A percentile compares a stretch with the other conserved stretches of the same genome.
These are phyloP conservation scores for Cryptococcus sp. DNA, from an alignment of 1,284 basidiomycete genomes.

Conservation along the genomic window DNA sequence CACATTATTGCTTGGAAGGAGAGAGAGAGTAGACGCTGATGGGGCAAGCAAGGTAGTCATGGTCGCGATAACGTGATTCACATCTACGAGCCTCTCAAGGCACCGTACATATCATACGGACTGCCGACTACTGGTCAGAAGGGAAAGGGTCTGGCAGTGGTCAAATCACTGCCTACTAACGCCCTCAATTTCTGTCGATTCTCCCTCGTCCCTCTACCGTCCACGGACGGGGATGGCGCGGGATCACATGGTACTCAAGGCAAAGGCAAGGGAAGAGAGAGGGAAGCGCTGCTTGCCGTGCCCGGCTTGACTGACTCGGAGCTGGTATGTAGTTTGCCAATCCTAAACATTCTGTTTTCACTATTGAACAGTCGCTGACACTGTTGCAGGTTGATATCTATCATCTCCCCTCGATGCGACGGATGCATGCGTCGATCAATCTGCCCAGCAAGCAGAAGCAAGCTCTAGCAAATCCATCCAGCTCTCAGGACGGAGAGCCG, in stretches of 20 bases:
- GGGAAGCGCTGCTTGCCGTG: slow-evolving; percentile 66
- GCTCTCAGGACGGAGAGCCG: slow-evolving; percentile 1
- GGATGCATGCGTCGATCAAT: slow-evolving; percentile 70
- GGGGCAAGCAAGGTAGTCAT: slow-evolving; percentile 61
- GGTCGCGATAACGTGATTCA: slow-evolving; percentile 69
- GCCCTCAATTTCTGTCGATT: slow-evolving; percentile 88
- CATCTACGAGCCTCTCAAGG: slow-evolving; percentile 57
- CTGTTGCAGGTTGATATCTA: slow-evolving; percentile 72
- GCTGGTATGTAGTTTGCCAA: slow-evolving; percentile 59
- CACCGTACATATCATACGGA: slow-evolving; percentile 60
- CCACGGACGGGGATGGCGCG: neutral
- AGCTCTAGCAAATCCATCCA: slow-evolving; percentile 3
- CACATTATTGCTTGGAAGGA: neutral
- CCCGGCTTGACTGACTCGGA: slow-evolving; percentile 86
- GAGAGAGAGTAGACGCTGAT: slow-evolving; percentile 18
- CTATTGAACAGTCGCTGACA: neutral
- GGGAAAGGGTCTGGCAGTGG: slow-evolving; percentile 44
- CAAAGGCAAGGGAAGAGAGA: slow-evolving; percentile 27
- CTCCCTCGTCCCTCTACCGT: slow-evolving; percentile 55
- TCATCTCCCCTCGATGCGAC: slow-evolving; percentile 63
- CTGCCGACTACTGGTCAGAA: slow-evolving; percentile 53
- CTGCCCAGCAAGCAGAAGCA: slow-evolving; percentile 9
- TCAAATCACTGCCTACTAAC: slow-evolving; percentile 77
- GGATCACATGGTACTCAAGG: slow-evolving; percentile 5
- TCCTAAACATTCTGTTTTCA: neutral